Base-by-base conservation (phyloP, 2,329 filamentous ascomycete genomes). In the Botryotinia calthae region DNA sequence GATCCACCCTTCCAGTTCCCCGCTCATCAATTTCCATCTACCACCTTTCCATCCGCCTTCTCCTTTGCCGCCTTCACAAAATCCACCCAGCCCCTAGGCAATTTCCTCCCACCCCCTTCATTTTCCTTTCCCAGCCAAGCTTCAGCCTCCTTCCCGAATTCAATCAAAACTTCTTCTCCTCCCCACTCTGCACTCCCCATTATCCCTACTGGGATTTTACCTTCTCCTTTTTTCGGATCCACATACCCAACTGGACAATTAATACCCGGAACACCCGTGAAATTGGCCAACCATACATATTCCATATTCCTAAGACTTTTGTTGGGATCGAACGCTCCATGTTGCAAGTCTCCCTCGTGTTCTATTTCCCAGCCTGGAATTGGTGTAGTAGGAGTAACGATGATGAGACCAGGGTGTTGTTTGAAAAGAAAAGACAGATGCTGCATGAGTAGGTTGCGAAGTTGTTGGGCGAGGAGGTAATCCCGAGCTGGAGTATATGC, bases 201-300 rank as follows among this genome's bases (percentile, higher is more conserved):
- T 74, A 92, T 77, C 8, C 89, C 87, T 34, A 92, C 82, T 0
- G 89, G 88, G 70, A 92, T 76, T 77, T 84, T 86, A 0, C 91
- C 91, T 2, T 87, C 89, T 48, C 76, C 79, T 54, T 77, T 77
- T 16, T 70, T 73, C 14, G 76, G 76, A 51, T 77, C 75, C 5
- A 85, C 86, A 82, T 94, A 97, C 0, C 93, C 94, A 18, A 93
- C 89, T 0, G 95, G 94, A 51, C 89, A 89, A 63, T 85, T 89
- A 20, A 97, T 87, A 1, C 93, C 89, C 0, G 95, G 95, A 66
- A 90, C 90, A 0, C 95, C 95, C 0, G 86, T 89, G 77, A 94
- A 90, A 82, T 98, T 98, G 10, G 94, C 92, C 51, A 97, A 82
- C 87, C 92, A 97, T 25, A 93, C 90, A 82, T 93, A 97, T 81